Percentiles rank a stretch among this genome's conserved stretches.
Evolutionary conservation across 1,139 yeast species (phyloP).

Genomic region (Suhomyces chickasaworum): DNA sequence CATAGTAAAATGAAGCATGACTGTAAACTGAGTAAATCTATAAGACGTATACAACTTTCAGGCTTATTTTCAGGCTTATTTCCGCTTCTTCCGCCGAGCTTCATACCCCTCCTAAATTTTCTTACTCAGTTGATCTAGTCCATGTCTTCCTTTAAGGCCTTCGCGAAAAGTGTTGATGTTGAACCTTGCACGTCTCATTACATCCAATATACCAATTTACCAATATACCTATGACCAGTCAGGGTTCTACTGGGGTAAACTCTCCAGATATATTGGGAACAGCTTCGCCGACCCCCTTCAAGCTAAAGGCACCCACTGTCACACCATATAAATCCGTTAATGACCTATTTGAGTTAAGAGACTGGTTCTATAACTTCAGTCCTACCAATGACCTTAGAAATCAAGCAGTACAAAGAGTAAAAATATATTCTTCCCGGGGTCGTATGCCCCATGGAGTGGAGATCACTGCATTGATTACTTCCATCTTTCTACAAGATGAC

Average conservation of each 20-base stretch:
- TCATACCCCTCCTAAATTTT: too few species aligned
- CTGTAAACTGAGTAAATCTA: too few species aligned
- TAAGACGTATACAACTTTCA: too few species aligned
- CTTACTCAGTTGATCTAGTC: too few species aligned
- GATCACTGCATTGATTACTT: slow-evolving; percentile 62
- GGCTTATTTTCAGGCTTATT: too few species aligned
- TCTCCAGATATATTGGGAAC: background rate
- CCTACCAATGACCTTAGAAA: slow-evolving; percentile 26
- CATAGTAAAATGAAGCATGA: too few species aligned
- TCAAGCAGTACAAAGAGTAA: slow-evolving; percentile 50
- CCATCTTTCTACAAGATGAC: slow-evolving; percentile 41
- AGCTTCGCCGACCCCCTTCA: slow-evolving; percentile 3
- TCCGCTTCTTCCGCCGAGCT: too few species aligned
- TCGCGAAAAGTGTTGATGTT: background rate
- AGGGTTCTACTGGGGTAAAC: background rate
- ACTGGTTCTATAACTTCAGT: slow-evolving; percentile 56
- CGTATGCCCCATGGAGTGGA: slow-evolving; percentile 50
- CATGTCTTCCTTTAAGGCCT: too few species aligned
- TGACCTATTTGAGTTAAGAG: slow-evolving; percentile 57
- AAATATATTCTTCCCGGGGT: slow-evolving; percentile 41
- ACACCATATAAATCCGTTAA: slow-evolving; percentile 56
- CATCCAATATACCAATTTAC: background rate
- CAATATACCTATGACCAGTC: background rate
- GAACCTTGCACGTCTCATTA: background rate
- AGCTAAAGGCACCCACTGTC: slow-evolving; percentile 42